These are phyloP conservation scores for Eutrema japonicum DNA, from an alignment of 345 rosid genomes.

Conservation along the genomic window DNA sequence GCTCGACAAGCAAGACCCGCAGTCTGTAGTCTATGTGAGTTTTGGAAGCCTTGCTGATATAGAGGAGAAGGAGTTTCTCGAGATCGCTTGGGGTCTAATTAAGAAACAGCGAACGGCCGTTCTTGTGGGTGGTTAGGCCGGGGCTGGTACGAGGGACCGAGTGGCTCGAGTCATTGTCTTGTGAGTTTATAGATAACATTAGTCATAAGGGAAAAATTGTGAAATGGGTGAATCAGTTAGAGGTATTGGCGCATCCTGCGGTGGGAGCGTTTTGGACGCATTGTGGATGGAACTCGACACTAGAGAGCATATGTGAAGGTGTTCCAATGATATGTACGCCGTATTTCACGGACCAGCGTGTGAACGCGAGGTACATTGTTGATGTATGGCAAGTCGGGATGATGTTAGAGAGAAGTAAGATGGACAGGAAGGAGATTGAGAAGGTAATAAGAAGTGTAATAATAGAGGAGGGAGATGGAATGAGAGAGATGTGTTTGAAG, in stretches of 20 bases:
- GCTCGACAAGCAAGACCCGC: slow-evolving; percentile 54
- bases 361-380: slow-evolving; percentile 54
- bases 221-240: slow-evolving; percentile 72
- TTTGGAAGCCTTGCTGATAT: slow-evolving; percentile 62
- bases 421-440: slow-evolving; percentile 53
- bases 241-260: slow-evolving; percentile 60
- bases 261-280: slow-evolving; percentile 71
- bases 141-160: slow-evolving; percentile 43
- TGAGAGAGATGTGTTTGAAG: slow-evolving; percentile 42
- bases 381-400: slow-evolving; percentile 66
- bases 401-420: slow-evolving; percentile 40
- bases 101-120: slow-evolving; percentile 52
- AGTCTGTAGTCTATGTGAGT: slow-evolving; percentile 61
- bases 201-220: slow-evolving; percentile 55
- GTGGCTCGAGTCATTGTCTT: slow-evolving; percentile 51
- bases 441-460: slow-evolving; percentile 44
- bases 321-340: slow-evolving; percentile 85
- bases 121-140: slow-evolving; percentile 71
- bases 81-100: slow-evolving; percentile 65
- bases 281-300: slow-evolving; percentile 71
- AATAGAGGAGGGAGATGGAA: slow-evolving; percentile 46
- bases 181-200: slow-evolving; percentile 50
- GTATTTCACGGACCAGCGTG: slow-evolving; percentile 61
- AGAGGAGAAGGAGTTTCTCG: slow-evolving; percentile 48
- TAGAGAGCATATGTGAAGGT: slow-evolving; percentile 66